Percentiles rank a stretch among this genome's conserved stretches.
phyloP scores from a whole-genome alignment of 176 grass and related monocot species.

The Thalia dealbata region DNA sequence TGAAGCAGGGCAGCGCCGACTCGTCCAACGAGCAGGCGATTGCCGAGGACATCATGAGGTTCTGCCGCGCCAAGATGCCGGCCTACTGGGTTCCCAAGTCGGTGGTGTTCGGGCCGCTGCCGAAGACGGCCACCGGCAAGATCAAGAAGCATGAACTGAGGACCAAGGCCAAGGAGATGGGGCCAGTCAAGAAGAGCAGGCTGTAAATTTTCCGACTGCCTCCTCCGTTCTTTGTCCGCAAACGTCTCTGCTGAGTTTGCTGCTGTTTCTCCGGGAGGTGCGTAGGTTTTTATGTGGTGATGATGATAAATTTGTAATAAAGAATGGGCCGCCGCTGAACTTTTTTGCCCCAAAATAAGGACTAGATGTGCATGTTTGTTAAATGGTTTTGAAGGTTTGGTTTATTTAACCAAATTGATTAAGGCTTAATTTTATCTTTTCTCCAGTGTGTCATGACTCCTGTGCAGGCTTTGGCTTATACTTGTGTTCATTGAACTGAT shows the following conservation, averaged over 20 bases:
- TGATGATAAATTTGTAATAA: not conserved
- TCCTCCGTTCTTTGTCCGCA: not conserved
- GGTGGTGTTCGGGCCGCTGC: conserved; percentile 66
- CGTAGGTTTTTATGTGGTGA: not conserved
- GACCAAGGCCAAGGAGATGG: conserved; percentile 62
- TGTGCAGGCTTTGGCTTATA: too few relatives aligned
- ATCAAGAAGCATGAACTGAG: conserved; percentile 84
- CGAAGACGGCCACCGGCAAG: conserved; percentile 83
- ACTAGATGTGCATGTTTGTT: not conserved
- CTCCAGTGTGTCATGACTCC: too few relatives aligned
- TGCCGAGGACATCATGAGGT: conserved; percentile 52
- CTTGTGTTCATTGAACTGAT: too few relatives aligned
- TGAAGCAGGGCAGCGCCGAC: conserved; percentile 41
- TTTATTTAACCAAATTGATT: too few relatives aligned
- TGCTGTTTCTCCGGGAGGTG: not conserved
- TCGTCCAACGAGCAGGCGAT: conserved; percentile 36
- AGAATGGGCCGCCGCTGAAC: not conserved
- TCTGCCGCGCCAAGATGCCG: conserved; percentile 74
- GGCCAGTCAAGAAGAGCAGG: conserved; percentile 70
- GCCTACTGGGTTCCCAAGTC: conserved; percentile 78
- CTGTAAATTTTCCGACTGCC: conserved; percentile 24
- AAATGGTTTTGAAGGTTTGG: not conserved
- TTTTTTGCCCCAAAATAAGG: not conserved
- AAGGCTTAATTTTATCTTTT: too few relatives aligned
- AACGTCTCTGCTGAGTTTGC: too few relatives aligned